Evolutionary conservation across 202 grass and related monocot genomes (phyloP), one percentile per base, ranked within the genome.

Genomic region (Cymbopogon flexuosus): DNA sequence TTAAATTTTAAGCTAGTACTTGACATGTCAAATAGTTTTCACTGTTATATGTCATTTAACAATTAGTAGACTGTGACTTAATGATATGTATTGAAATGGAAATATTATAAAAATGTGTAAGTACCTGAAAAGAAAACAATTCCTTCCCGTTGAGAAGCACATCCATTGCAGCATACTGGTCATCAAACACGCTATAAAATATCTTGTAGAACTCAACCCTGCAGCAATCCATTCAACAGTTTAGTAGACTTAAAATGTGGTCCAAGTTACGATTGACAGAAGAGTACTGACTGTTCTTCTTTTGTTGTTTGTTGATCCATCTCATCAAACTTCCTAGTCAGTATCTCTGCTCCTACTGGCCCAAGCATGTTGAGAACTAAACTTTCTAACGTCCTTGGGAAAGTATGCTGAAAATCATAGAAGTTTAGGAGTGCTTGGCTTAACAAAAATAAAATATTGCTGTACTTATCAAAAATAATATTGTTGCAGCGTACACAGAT

Each of bases 281-380:
- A 33, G 49, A 63, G 31, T 42, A 70, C 76, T 75, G 51, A 95
- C 96, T 93, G 96, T 83, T 94, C 79, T 72, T 95, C 92, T 91
- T 86, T 91, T 33, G 86, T 91, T 22, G 87, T 84, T 75, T 62
- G 81, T 80, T 84, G 90, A 74, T 98, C 92, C 83, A 95, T 90
- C 86, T 91, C 86, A 40, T 98, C 96, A 54, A 93, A 98, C 84
- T 98, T 98, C 23, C 88, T 82, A 77, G 96, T 95, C 45, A 98
- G 87, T 79, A 95, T 77, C 87, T 98, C 96, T 81, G 96, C 96
- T 86, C 90, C 90, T 75, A 81, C 87, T 75, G 96, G 96, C 70
- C 86, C 82, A 79, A 90, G 87, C 77, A 89, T 76, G 68, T 98
- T 89, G 75, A 98, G 77, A 51, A 98, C 83, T 83, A 98, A 81